Evolutionary conservation across 345 rosid genomes (phyloP).

Genomic region (Dipteronia sinensis): DNA sequence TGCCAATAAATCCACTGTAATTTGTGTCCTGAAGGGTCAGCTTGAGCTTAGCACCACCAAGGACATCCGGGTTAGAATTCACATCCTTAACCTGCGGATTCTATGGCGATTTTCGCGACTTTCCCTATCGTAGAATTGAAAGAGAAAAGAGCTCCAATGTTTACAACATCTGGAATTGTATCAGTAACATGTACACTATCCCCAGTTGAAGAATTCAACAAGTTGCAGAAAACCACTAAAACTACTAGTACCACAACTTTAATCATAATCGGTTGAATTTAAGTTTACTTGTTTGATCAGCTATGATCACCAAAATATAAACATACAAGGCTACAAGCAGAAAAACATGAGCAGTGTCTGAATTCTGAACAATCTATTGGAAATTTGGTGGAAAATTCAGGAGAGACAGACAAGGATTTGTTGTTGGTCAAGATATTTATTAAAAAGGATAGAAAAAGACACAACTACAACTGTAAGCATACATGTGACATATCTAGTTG

Average conservation of each 20-base stretch:
- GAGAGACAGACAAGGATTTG: no score
- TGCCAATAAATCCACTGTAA: slow-evolving; percentile 43
- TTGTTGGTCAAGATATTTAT: no score
- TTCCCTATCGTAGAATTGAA: slow-evolving; percentile 38
- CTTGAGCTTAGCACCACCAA: slow-evolving; percentile 41
- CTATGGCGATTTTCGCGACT: slow-evolving; percentile 44
- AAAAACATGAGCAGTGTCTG: no score
- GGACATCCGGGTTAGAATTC: slow-evolving; percentile 46
- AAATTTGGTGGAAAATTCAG: no score
- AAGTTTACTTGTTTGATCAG: no score
- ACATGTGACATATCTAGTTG: no score
- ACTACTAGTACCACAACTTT: slow-evolving; percentile 22
- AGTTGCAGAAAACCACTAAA: slow-evolving; percentile 24
- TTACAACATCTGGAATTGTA: slow-evolving; percentile 37
- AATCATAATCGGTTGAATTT: slow-evolving; percentile 16
- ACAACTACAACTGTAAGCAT: no score
- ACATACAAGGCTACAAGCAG: no score
- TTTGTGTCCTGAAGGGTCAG: slow-evolving; percentile 37
- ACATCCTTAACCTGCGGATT: slow-evolving; percentile 50
- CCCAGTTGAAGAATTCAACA: slow-evolving; percentile 21
- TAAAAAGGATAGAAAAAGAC: no score
- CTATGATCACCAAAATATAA: no score
- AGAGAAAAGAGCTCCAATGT: slow-evolving; percentile 42
- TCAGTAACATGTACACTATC: slow-evolving; percentile 14
- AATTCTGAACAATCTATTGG: no score